Base-by-base conservation (phyloP, 2,329 filamentous ascomycete genomes). In the Xylariaceae sp. region DNA sequence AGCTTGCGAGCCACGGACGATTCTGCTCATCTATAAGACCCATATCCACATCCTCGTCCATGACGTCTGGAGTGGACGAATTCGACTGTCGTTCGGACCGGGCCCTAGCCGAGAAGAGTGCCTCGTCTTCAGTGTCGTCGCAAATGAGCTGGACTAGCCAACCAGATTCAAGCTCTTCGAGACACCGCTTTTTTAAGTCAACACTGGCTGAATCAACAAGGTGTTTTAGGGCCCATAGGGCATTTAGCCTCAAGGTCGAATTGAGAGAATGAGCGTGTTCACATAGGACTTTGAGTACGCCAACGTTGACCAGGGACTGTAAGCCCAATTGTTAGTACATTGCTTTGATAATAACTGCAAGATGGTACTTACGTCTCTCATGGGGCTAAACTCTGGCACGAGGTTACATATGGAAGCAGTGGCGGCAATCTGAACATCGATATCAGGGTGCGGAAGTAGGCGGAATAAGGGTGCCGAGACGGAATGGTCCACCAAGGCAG, bases 141-240 rank as follows among this genome's bases (percentile, higher is more conserved):
- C 84, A 87, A 40, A 97, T 90, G 19, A 95, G 81, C 57, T 88
- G 87, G 60, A 94, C 83, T 11, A 98, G 81, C 91, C 92, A 96
- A 9, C 85, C 86, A 0, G 91, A 84, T 7, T 87, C 87, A 3
- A 98, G 80, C 67, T 90, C 87, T 46, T 93, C 87, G 11, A 98
- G 77, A 58, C 91, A 91, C 44, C 84, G 82, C 67, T 89, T 88
- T 74, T 95, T 96, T 64, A 90, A 78, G 11, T 88, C 83, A 40
- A 88, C 86, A 16, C 83, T 82, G 5, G 90, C 85, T 19, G 86
- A 87, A 61, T 90, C 83, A 2, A 96, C 88, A 46, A 97, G 82
- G 74, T 98, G 92, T 71, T 98, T 98, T 56, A 99, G 78, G 5
- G 92, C 92, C 94, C 95, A 99, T 1, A 99, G 76, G 19, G 93